These are phyloP conservation scores for Abrus pulchellus DNA, from an alignment of 306 rosid species.

Conservation along the genomic window DNA sequence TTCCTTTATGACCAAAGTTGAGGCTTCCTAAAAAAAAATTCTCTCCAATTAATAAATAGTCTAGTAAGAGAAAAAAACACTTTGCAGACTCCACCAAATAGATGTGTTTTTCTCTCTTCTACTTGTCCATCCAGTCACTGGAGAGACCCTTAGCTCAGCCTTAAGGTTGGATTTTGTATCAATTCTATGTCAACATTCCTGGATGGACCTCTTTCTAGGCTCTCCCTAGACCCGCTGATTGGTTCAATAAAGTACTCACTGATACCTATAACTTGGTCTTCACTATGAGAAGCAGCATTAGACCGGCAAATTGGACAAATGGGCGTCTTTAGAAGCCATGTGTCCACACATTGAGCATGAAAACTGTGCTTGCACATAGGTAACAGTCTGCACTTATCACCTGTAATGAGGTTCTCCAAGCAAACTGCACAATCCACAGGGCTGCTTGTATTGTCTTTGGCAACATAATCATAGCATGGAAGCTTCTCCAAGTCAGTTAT, in stretches of 20 bases:
- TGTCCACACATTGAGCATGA: constrained; percentile 71
- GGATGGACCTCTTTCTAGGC: constrained; percentile 41
- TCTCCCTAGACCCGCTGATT: constrained; percentile 36
- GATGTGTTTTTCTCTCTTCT: too few relatives aligned
- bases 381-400: constrained; percentile 71
- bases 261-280: constrained; percentile 15
- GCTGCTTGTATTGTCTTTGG: constrained; percentile 51
- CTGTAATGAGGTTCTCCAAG: constrained; percentile 64
- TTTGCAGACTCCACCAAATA: too few relatives aligned
- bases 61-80: too few relatives aligned
- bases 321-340: constrained; percentile 68
- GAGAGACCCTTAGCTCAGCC: not conserved
- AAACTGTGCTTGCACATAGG: constrained; percentile 71
- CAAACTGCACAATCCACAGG: constrained; percentile 74
- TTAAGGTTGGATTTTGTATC: constrained; percentile 40
- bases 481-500: constrained; percentile 66
- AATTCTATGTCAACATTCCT: constrained; percentile 24
- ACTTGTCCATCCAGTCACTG: too few relatives aligned
- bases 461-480: constrained; percentile 66
- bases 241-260: constrained; percentile 41
- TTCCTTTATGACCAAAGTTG: not conserved
- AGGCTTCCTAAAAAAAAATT: not conserved
- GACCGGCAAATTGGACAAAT: constrained; percentile 70
- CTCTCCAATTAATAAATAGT: too few relatives aligned
- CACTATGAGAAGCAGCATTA: constrained; percentile 43